Evolutionary conservation across 805 yeast species (phyloP).

Genomic region (Candida insectorum): DNA sequence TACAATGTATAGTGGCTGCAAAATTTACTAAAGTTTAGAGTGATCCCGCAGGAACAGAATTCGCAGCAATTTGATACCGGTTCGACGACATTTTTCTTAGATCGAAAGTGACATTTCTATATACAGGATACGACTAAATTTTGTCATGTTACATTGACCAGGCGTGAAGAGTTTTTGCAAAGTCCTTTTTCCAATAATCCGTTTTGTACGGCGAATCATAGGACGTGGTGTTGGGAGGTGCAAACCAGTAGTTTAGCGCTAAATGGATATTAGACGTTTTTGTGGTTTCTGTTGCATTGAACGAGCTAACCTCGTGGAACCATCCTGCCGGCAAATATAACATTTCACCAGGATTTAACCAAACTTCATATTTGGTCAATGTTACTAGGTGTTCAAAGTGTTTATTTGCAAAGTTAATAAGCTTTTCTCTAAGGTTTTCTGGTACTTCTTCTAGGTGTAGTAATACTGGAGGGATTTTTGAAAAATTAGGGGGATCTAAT

Average conservation of each 20-base stretch:
- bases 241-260: slow-evolving; percentile 74
- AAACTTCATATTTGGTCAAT: slow-evolving; percentile 42
- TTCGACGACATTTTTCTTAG: too few relatives aligned
- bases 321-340: slow-evolving; percentile 73
- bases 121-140: too few relatives aligned
- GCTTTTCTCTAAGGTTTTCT: slow-evolving; percentile 13
- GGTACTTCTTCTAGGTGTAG: slow-evolving; percentile 49
- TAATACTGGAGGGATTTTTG: slow-evolving; percentile 58
- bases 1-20: too few relatives aligned
- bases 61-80: too few relatives aligned
- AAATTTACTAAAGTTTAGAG: too few relatives aligned
- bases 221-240: slow-evolving; percentile 51
- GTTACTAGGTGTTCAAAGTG: slow-evolving; percentile 49
- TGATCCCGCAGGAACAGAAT: too few relatives aligned
- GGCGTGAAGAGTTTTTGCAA: too few relatives aligned
- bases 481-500: slow-evolving; percentile 62
- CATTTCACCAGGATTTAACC: slow-evolving; percentile 61
- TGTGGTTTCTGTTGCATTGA: slow-evolving; percentile 41
- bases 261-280: slow-evolving; percentile 46
- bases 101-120: too few relatives aligned
- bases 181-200: slow-evolving; percentile 42
- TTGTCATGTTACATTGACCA: too few relatives aligned
- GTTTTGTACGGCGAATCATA: slow-evolving; percentile 41
- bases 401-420: slow-evolving; percentile 34
- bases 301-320: slow-evolving; percentile 79